Base-by-base conservation (phyloP, 1,284 basidiomycete species). In the Pascua sp. region DNA sequence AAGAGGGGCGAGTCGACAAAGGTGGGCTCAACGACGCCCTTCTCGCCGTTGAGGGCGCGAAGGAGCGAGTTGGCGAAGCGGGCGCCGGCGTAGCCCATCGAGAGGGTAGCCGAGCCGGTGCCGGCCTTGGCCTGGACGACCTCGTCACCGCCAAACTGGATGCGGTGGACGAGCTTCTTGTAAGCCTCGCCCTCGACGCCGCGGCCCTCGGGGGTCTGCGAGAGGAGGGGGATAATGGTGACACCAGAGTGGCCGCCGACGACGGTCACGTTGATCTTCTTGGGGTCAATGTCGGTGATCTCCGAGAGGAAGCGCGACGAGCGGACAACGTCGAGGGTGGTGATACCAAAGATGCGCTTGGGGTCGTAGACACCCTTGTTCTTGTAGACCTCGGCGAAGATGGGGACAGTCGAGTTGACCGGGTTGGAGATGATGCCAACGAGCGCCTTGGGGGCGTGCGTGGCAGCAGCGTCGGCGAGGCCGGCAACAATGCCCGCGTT, bases 401-500 rank as follows among this genome's bases (percentile, higher is more conserved):
- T 92, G 60, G 95, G 96, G 51, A 98, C 96, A 44, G 95, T 98
- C 49, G 94, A 97, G 83, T 94, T 93, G 71, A 95, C 91, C 44
- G 91, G 91, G 81, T 94, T 95, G 59, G 94, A 94, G 77, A 98
- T 97, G 69, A 98, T 91, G 50, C 94, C 85, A 55, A 98, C 85
- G 68, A 90, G 89, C 11, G 96, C 95, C 77, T 94, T 94, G 69
- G 96, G 96, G 53, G 86, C 85, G 62, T 81, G 78, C 46, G 85
- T 86, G 40, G 94, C 94, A 68, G 94, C 90, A 52, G 88, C 91
- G 50, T 85, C 86, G 44, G 94, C 95, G 61, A 98, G 86, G 75
- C 92, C 91, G 67, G 88, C 87, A 61, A 97, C 90, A 77, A 99
- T 99, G 54, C 91, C 91, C 63, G 92, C 96, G 80, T 99, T 99